Percentiles rank a stretch among this genome's conserved stretches.
Conservation (phyloP, 257 asterid species). For the Solanum paucissectum region DNA sequence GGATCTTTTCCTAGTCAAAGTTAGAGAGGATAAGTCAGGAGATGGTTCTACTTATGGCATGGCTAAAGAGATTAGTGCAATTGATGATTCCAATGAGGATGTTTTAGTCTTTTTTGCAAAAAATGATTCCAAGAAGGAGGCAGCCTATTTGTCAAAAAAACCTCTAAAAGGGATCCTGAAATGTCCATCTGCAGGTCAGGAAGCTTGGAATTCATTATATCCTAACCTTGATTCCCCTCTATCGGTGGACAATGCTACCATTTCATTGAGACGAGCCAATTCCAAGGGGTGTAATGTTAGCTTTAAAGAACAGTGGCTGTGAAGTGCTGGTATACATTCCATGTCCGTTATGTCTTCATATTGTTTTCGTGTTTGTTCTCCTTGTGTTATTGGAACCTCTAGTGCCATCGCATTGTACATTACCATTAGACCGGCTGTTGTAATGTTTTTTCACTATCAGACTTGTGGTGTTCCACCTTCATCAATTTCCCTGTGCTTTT, state of each 20-base stretch:
- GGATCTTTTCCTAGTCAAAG: neutral
- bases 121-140: neutral
- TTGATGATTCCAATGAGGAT: neutral
- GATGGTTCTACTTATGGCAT: conserved; percentile 7
- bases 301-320: conserved; percentile 19
- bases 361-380: neutral
- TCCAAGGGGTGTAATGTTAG: conserved; percentile 67
- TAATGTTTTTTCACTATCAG: neutral
- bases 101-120: neutral
- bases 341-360: neutral
- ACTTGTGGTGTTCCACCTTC: neutral
- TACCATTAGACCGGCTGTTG: neutral
- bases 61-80: neutral
- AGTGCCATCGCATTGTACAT: neutral
- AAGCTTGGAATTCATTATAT: conserved; percentile 8
- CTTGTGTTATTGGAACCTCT: neutral
- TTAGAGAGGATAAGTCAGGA: neutral
- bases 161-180: conserved; percentile 64
- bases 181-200: conserved; percentile 19
- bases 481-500: neutral
- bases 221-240: conserved; percentile 11
- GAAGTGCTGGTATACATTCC: neutral
- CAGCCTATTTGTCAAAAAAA: conserved; percentile 3
- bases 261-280: conserved; percentile 43
- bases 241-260: conserved; percentile 2